A percentile compares a stretch with the other conserved stretches of the same genome.
These are phyloP conservation scores for Lentinula sp. DNA, from an alignment of 768 basidiomycete genomes.

Conservation along the genomic window DNA sequence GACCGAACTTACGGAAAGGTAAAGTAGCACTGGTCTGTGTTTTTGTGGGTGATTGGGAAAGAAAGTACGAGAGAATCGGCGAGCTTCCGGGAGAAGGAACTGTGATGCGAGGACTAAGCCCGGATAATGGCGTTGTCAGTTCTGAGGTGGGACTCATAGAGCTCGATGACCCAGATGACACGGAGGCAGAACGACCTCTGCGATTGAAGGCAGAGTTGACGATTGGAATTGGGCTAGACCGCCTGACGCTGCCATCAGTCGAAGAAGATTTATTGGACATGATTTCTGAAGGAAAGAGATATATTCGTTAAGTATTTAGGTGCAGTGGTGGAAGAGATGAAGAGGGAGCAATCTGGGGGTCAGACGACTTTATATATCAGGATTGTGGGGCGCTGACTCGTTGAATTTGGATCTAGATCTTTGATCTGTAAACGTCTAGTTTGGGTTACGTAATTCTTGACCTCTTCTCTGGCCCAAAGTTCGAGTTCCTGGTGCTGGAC, in stretches of 20 bases:
- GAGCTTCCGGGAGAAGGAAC: conserved; percentile 55
- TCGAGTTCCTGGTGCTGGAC: too few species aligned
- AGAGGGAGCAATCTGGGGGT: neutral
- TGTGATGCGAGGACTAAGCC: conserved; percentile 35
- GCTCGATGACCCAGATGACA: conserved; percentile 52
- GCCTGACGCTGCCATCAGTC: conserved; percentile 32
- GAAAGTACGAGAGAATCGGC: conserved; percentile 67
- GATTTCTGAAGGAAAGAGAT: neutral
- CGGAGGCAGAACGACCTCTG: conserved; percentile 55
- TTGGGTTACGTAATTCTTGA: neutral
- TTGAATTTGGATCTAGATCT: neutral
- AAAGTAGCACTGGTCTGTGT: conserved; percentile 40
- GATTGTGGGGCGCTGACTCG: neutral
- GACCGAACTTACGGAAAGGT: conserved; percentile 57
- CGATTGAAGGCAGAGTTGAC: conserved; percentile 23
- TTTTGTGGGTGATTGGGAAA: conserved; percentile 57
- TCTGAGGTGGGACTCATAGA: conserved; percentile 31
- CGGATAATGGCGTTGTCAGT: conserved; percentile 44
- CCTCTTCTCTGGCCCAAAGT: neutral
- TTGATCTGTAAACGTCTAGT: neutral
- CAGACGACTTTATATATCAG: conserved; percentile 1
- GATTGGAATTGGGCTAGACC: conserved; percentile 65
- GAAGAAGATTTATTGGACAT: conserved; percentile 25
- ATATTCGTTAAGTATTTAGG: neutral
- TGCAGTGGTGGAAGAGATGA: neutral